Conservation (phyloP, 352 stramenopile genomes). For the Aphanomyces stellatus region DNA sequence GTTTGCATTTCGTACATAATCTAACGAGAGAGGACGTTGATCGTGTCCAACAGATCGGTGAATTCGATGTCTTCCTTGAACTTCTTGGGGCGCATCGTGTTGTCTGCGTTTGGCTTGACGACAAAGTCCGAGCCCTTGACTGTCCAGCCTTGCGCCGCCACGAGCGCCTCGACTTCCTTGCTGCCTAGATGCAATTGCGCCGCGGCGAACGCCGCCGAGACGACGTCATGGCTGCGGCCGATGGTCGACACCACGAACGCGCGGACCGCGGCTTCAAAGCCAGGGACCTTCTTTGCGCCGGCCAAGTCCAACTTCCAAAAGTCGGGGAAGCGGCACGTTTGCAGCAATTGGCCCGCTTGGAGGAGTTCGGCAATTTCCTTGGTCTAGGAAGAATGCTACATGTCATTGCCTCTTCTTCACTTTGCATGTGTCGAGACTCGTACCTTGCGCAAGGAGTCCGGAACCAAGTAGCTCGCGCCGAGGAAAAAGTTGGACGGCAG, state of each 20-base stretch:
- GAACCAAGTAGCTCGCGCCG: slow-evolving; percentile 54
- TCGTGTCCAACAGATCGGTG: slow-evolving; percentile 80
- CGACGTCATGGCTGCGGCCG: slow-evolving; percentile 58
- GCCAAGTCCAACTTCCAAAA: slow-evolving; percentile 66
- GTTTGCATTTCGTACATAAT: too few relatives aligned
- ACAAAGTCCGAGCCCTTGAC: slow-evolving; percentile 42
- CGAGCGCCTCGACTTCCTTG: slow-evolving; percentile 45
- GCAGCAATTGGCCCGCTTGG: slow-evolving; percentile 51
- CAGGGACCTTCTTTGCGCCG: slow-evolving; percentile 50
- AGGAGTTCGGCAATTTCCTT: slow-evolving; percentile 47
- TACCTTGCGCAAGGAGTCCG: slow-evolving; percentile 61
- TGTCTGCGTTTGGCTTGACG: slow-evolving; percentile 64
- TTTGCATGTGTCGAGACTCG: background rate
- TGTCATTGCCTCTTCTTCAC: background rate
- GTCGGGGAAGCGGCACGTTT: slow-evolving; percentile 70
- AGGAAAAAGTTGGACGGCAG: slow-evolving; percentile 72
- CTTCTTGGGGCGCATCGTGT: slow-evolving; percentile 83
- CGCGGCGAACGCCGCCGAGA: slow-evolving; percentile 52
- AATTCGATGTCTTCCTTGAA: slow-evolving; percentile 82
- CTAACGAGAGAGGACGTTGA: slow-evolving; percentile 82
- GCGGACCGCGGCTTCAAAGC: slow-evolving; percentile 64
- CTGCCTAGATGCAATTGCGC: slow-evolving; percentile 59
- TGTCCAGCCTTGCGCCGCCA: slow-evolving; percentile 62
- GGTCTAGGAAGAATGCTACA: slow-evolving; percentile 32
- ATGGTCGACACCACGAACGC: slow-evolving; percentile 67